phyloP scores from a whole-genome alignment of 2,329 filamentous ascomycete genomes.

The Trichophyton schoenleinii region DNA sequence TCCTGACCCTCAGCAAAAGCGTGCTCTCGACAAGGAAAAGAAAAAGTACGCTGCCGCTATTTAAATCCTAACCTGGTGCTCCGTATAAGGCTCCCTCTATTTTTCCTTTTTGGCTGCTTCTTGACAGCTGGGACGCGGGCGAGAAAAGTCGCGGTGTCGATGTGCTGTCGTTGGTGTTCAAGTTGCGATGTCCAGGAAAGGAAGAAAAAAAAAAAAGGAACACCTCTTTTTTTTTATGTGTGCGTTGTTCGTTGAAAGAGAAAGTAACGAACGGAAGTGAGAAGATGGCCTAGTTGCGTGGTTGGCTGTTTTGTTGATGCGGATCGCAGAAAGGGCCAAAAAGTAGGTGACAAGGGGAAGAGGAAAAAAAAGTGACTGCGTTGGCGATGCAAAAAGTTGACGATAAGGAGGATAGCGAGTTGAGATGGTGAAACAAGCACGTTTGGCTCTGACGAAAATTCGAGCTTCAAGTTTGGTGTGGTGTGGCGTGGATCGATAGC shows the following conservation, averaged over 20 bases:
- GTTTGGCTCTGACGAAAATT: not conserved
- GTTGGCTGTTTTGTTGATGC: constrained; percentile 7
- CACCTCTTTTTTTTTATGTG: not conserved
- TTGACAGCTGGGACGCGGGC: not conserved
- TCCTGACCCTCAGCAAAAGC: not conserved
- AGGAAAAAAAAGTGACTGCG: constrained; percentile 5
- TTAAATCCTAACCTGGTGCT: not conserved
- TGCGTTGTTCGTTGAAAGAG: not conserved
- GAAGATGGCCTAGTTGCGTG: constrained; percentile 1
- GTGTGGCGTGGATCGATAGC: constrained; percentile 13
- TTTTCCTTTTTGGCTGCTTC: not conserved
- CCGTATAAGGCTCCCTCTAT: not conserved
- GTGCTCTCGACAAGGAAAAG: not conserved
- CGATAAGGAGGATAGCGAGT: constrained; percentile 3
- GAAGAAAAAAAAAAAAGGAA: not conserved
- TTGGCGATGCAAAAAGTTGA: constrained; percentile 3
- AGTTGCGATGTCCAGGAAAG: not conserved
- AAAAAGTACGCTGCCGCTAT: not conserved
- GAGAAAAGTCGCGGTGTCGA: not conserved
- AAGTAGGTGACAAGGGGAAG: constrained; percentile 6
- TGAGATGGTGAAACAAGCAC: constrained; percentile 8
- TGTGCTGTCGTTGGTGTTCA: not conserved
- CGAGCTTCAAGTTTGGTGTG: constrained; percentile 6
- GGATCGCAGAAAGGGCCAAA: constrained; percentile 14
- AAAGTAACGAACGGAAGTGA: not conserved